These are phyloP conservation scores for Paradendryphiella salina DNA, from an alignment of 2,329 filamentous ascomycete genomes.

Conservation along the genomic window DNA sequence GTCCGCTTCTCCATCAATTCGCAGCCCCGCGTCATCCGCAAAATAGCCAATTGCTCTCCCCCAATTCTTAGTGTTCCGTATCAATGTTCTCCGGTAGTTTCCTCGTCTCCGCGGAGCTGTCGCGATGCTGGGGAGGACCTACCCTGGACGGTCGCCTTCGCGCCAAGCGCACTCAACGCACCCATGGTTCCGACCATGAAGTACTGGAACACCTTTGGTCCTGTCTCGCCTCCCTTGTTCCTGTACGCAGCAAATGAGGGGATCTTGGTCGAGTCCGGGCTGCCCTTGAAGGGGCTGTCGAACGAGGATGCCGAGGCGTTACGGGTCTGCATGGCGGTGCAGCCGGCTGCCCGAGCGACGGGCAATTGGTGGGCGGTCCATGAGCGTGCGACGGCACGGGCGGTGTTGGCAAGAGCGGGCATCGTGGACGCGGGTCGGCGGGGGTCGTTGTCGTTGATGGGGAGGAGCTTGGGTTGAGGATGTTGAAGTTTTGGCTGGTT, in stretches of 20 bases:
- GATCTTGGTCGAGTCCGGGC: constrained; percentile 65
- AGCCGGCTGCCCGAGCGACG: constrained; percentile 51
- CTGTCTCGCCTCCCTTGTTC: constrained; percentile 66
- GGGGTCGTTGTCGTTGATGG: constrained; percentile 28
- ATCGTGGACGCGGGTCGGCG: constrained; percentile 48
- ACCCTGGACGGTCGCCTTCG: constrained; percentile 99
- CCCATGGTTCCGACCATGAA: constrained; percentile 98
- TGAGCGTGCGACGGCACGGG: constrained; percentile 53
- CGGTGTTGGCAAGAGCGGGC: constrained; percentile 54
- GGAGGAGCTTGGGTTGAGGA: constrained; percentile 23
- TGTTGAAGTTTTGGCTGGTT: constrained; percentile 34
- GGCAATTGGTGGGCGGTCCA: constrained; percentile 53
- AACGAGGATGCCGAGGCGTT: constrained; percentile 51
- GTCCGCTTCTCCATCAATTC: constrained; percentile 29
- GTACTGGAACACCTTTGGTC: constrained; percentile 90
- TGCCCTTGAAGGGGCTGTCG: constrained; percentile 60
- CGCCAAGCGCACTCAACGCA: constrained; percentile 85
- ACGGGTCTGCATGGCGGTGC: constrained; percentile 52
- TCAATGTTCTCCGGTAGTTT: constrained; percentile 2
- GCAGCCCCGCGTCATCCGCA: constrained; percentile 31
- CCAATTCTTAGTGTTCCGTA: constrained; percentile 1
- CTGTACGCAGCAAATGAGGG: constrained; percentile 90
- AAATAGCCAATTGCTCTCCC: constrained; percentile 38
- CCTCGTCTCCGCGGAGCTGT: constrained; percentile 15
- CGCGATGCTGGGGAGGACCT: constrained; percentile 47